phyloP scores from a whole-genome alignment of 2,329 filamentous ascomycete genomes.

The Trichophyton schoenleinii region DNA sequence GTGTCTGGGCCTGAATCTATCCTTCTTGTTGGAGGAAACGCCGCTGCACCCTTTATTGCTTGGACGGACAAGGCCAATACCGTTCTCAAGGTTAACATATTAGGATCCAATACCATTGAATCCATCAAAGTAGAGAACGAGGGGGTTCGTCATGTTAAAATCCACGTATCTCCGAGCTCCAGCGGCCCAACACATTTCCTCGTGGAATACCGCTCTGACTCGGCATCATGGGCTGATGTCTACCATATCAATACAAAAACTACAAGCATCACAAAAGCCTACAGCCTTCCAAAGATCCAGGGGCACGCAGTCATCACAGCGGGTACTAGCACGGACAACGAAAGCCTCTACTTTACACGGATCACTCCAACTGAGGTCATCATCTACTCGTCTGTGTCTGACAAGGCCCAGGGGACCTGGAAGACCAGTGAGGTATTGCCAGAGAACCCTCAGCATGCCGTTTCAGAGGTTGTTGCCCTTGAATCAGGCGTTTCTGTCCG shows the following conservation, averaged over 20 bases:
- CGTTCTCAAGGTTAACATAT: constrained; percentile 33
- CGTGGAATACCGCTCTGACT: constrained; percentile 61
- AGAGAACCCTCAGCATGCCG: constrained; percentile 49
- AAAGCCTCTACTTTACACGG: constrained; percentile 81
- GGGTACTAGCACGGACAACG: constrained; percentile 61
- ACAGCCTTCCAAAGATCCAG: constrained; percentile 58
- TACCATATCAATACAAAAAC: constrained; percentile 68
- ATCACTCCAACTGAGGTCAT: constrained; percentile 61
- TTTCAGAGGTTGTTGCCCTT: constrained; percentile 72
- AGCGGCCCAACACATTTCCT: constrained; percentile 72
- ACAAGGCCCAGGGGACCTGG: constrained; percentile 67
- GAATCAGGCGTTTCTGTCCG: constrained; percentile 62
- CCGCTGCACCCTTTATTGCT: constrained; percentile 31
- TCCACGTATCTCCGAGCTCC: constrained; percentile 62
- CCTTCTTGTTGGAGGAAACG: constrained; percentile 30
- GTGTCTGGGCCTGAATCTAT: constrained; percentile 37
- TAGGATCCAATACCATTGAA: constrained; percentile 32
- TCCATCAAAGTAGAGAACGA: constrained; percentile 29
- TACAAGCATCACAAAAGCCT: constrained; percentile 59
- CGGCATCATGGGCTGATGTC: constrained; percentile 68
- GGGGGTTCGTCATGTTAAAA: constrained; percentile 42
- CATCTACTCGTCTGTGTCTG: constrained; percentile 63
- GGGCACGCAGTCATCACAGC: constrained; percentile 41
- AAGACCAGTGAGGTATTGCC: constrained; percentile 38
- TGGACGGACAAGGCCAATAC: constrained; percentile 35